These are phyloP conservation scores for Asterophora lycoperdoides DNA, from an alignment of 768 basidiomycete species.

Conservation along the genomic window DNA sequence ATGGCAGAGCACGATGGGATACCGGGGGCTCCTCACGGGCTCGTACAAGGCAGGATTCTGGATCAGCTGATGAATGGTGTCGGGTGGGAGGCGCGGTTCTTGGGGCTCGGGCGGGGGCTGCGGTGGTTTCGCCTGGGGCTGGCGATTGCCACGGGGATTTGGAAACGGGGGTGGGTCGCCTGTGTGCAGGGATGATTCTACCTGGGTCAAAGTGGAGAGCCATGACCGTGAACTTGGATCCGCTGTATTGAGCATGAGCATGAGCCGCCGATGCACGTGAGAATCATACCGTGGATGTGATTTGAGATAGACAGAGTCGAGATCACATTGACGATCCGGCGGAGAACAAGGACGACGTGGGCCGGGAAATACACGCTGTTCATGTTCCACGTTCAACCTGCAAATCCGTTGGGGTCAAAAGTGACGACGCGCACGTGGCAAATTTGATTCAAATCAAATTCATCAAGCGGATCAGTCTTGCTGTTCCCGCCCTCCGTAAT, in stretches of 20 bases:
- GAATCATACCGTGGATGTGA: slow-evolving; percentile 27
- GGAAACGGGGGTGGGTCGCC: slow-evolving; percentile 19
- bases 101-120: slow-evolving; percentile 19
- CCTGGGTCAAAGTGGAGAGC: slow-evolving; percentile 20
- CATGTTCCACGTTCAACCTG: slow-evolving; percentile 24
- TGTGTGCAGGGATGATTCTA: slow-evolving; percentile 10
- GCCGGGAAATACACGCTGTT: slow-evolving; percentile 49
- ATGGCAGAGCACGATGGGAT: slow-evolving; percentile 94
- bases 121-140: slow-evolving; percentile 5
- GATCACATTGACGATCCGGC: slow-evolving; percentile 62
- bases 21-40: slow-evolving; percentile 73
- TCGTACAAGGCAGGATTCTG: slow-evolving; percentile 74
- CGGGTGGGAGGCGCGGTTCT: slow-evolving; percentile 25
- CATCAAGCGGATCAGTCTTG: too few species aligned
- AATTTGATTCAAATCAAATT: too few species aligned
- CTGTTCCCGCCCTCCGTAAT: too few species aligned
- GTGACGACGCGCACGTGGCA: too few species aligned
- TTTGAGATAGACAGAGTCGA: slow-evolving; percentile 68
- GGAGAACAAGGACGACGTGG: slow-evolving; percentile 57
- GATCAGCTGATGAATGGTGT: slow-evolving; percentile 67
- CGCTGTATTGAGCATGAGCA: background rate
- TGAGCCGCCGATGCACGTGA: background rate
- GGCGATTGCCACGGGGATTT: slow-evolving; percentile 11
- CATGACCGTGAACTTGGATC: slow-evolving; percentile 20
- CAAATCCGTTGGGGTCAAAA: background rate